Evolutionary conservation across 225 moss, liverwort and hornwort species (phyloP).

Genomic region (Pseudoscleropodium purum): DNA sequence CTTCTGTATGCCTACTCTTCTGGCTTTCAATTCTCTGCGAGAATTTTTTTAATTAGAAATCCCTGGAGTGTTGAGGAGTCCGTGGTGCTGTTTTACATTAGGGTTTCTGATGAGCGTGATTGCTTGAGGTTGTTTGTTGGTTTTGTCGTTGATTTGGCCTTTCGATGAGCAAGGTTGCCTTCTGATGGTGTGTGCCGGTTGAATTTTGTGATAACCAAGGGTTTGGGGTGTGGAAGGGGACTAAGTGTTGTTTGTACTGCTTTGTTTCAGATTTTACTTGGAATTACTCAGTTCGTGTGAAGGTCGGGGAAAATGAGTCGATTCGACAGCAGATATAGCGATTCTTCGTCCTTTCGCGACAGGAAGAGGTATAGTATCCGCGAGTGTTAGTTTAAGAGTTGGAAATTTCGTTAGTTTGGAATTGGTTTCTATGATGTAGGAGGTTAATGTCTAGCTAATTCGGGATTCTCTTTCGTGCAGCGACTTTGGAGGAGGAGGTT

Average conservation of each 20-base stretch:
- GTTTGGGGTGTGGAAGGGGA: background rate
- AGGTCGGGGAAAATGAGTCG: conserved; percentile 47
- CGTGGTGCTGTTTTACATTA: background rate
- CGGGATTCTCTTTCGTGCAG: conserved; percentile 6
- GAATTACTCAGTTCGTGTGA: background rate
- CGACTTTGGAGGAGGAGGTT: conserved; percentile 59
- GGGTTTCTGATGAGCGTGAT: background rate
- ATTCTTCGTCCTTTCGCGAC: conserved; percentile 79
- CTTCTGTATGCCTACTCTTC: background rate
- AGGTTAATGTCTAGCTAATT: background rate
- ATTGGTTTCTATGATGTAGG: background rate
- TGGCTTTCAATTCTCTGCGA: background rate
- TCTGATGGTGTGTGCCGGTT: background rate
- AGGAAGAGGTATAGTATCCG: conserved; percentile 46
- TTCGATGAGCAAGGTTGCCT: background rate
- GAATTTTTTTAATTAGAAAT: no score
- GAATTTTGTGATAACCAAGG: background rate
- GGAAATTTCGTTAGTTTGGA: background rate
- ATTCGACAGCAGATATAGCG: conserved; percentile 72
- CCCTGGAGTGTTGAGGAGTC: background rate
- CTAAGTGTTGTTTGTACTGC: background rate
- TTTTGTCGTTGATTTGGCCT: background rate
- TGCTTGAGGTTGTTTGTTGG: background rate
- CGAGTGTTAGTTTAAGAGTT: background rate
- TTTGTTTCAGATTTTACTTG: background rate